Conservation (phyloP, 1,284 basidiomycete genomes). For the Tylopilus orsonianus region DNA sequence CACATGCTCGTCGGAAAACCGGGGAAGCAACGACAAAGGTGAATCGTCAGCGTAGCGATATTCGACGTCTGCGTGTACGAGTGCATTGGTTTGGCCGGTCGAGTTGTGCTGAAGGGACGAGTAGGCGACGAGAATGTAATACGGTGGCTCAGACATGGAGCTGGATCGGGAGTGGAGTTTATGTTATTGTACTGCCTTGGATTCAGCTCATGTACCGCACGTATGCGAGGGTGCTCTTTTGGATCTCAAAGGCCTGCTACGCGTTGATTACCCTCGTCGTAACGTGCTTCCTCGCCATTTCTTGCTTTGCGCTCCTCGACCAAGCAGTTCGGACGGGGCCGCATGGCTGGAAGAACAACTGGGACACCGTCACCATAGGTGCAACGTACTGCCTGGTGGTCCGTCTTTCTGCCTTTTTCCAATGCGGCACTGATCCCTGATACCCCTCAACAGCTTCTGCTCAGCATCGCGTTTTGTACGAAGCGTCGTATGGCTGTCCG, state of each 20-base stretch:
- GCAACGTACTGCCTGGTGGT: constrained; percentile 67
- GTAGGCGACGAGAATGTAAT: constrained; percentile 63
- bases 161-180: not conserved
- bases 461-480: constrained; percentile 58
- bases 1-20: constrained; percentile 60
- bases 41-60: constrained; percentile 80
- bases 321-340: constrained; percentile 68
- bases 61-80: constrained; percentile 73
- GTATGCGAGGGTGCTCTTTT: constrained; percentile 18
- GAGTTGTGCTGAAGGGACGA: constrained; percentile 40
- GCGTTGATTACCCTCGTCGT: constrained; percentile 53
- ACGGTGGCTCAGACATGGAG: constrained; percentile 42
- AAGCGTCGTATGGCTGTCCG: constrained; percentile 67
- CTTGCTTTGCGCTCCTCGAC: constrained; percentile 60
- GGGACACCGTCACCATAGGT: constrained; percentile 64
- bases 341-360: constrained; percentile 55
- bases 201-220: constrained; percentile 28
- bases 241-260: constrained; percentile 42
- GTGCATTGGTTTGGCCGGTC: constrained; percentile 36
- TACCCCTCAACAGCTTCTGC: constrained; percentile 41
- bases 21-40: constrained; percentile 58
- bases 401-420: constrained; percentile 24
- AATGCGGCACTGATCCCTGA: not conserved
- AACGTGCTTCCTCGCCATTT: constrained; percentile 56
- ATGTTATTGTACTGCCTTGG: not conserved